Percentiles rank a stretch among this genome's conserved stretches.
phyloP scores from a whole-genome alignment of 257 asterid genomes.

The Voacanga thouarsii region DNA sequence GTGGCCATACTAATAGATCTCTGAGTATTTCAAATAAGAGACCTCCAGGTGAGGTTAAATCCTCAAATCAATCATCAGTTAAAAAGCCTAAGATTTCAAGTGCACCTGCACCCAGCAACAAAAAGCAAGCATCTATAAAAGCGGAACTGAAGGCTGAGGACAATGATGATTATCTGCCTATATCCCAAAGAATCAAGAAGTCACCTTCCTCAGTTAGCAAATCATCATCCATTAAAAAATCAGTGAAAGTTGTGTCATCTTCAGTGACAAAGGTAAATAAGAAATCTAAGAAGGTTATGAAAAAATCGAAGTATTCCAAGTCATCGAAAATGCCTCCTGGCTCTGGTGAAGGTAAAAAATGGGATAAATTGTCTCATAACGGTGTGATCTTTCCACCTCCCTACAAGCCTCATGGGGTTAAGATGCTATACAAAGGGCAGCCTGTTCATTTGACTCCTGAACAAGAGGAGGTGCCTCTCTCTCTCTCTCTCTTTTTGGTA shows the following conservation, averaged over 20 bases:
- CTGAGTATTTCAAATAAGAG: constrained; percentile 61
- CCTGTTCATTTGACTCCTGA: constrained; percentile 74
- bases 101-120: constrained; percentile 31
- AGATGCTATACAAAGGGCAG: constrained; percentile 86
- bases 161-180: constrained; percentile 67
- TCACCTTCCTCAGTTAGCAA: constrained; percentile 45
- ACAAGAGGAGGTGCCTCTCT: constrained; percentile 84
- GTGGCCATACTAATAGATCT: constrained; percentile 36
- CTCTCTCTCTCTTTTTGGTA: neutral
- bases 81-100: constrained; percentile 73
- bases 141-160: constrained; percentile 60
- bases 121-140: constrained; percentile 45
- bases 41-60: constrained; percentile 47
- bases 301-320: constrained; percentile 59
- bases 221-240: constrained; percentile 37
- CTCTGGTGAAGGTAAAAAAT: constrained; percentile 97
- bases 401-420: constrained; percentile 91
- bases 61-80: constrained; percentile 37
- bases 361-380: constrained; percentile 90
- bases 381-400: constrained; percentile 98
- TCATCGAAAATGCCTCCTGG: constrained; percentile 78
- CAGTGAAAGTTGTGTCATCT: constrained; percentile 37
- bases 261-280: constrained; percentile 40
- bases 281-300: constrained; percentile 53
- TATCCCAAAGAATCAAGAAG: constrained; percentile 65